phyloP scores from a whole-genome alignment of 306 rosid genomes.

The Argentina anserina region DNA sequence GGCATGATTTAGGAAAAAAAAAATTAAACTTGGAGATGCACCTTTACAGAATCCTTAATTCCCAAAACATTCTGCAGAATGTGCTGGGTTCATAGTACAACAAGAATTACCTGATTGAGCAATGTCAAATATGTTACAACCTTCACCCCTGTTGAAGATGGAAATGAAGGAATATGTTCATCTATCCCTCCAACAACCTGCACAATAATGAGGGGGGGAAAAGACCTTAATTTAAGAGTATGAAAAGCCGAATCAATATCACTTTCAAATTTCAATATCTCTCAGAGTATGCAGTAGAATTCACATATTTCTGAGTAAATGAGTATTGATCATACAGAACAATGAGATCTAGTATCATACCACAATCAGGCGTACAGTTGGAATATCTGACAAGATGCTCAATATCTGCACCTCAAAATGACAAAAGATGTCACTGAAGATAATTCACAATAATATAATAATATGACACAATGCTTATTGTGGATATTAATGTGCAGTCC shows the following conservation, averaged over 20 bases:
- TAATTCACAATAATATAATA: slow-evolving; percentile 18
- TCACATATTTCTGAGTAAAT: not conserved
- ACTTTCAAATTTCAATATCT: not conserved
- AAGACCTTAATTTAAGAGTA: slow-evolving; percentile 2
- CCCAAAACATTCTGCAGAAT: not conserved
- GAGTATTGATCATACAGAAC: slow-evolving; percentile 5
- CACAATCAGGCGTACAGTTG: slow-evolving; percentile 85
- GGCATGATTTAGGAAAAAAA: not conserved
- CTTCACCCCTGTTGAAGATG: slow-evolving; percentile 73
- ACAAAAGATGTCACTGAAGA: slow-evolving; percentile 27
- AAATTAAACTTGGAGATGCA: not conserved
- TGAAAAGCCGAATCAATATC: slow-evolving; percentile 1
- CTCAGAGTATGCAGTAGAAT: not conserved
- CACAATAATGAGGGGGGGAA: slow-evolving; percentile 17
- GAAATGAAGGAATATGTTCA: slow-evolving; percentile 78
- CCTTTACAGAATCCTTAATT: not conserved
- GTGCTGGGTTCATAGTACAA: slow-evolving; percentile 19
- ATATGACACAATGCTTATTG: not conserved
- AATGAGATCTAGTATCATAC: slow-evolving; percentile 45
- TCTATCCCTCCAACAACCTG: slow-evolving; percentile 93
- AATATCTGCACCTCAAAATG: slow-evolving; percentile 62
- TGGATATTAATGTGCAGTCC: not conserved
- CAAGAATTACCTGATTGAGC: slow-evolving; percentile 61
- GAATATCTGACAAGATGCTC: slow-evolving; percentile 81
- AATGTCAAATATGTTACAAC: slow-evolving; percentile 70